A percentile compares a stretch with the other conserved stretches of the same genome.
These are phyloP conservation scores for Euphorbia neoarborescens DNA, from an alignment of 441 rosid genomes.

Conservation along the genomic window DNA sequence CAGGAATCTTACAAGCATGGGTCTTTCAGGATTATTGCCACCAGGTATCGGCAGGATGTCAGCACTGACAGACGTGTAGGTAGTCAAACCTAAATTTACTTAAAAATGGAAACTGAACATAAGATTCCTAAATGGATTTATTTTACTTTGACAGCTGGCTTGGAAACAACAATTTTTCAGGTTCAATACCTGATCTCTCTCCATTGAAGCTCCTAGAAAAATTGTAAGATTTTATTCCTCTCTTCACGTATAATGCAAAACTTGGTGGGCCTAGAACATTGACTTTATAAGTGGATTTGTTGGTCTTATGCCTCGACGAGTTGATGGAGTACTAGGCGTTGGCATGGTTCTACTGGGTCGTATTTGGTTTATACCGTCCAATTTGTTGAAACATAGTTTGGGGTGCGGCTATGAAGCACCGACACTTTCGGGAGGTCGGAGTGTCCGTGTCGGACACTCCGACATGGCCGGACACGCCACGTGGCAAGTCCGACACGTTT, in stretches of 20 bases:
- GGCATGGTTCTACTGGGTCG: background rate
- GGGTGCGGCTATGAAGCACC: too few species aligned
- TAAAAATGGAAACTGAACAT: background rate
- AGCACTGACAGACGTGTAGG: conserved; percentile 69
- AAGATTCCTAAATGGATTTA: conserved; percentile 15
- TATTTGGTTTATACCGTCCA: background rate
- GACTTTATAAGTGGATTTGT: background rate
- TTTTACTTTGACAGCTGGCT: conserved; percentile 48
- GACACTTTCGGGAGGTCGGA: too few species aligned
- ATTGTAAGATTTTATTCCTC: conserved; percentile 40
- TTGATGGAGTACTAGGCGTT: conserved; percentile 1
- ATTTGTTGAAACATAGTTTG: background rate
- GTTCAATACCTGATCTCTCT: conserved; percentile 60
- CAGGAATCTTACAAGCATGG: conserved; percentile 72
- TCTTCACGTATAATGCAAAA: conserved; percentile 8
- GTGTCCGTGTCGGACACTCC: too few species aligned
- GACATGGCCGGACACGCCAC: too few species aligned
- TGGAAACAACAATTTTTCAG: conserved; percentile 62
- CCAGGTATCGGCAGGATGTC: conserved; percentile 51
- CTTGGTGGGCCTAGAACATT: conserved; percentile 4
- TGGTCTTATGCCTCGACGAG: background rate
- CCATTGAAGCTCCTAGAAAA: conserved; percentile 45
- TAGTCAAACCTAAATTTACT: conserved; percentile 14
- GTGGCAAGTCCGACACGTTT: too few species aligned
- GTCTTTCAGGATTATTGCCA: conserved; percentile 59